These are phyloP conservation scores for Phytophthora melonis DNA, from an alignment of 352 stramenopile genomes.

Conservation along the genomic window DNA sequence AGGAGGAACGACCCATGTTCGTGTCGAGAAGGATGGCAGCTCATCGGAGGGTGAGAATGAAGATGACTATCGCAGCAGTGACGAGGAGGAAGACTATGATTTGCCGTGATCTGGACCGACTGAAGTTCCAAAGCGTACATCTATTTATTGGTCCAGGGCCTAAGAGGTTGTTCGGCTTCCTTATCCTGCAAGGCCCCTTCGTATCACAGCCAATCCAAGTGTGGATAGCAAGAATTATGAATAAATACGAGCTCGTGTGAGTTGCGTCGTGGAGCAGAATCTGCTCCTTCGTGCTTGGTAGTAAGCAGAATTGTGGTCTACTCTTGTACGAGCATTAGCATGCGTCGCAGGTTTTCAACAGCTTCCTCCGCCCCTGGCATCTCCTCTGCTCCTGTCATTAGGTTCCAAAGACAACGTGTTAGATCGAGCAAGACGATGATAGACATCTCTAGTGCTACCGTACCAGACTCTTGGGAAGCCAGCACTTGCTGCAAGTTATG, in stretches of 20 bases:
- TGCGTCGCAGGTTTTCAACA: conserved; percentile 36
- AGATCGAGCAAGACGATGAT: neutral
- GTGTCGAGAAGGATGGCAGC: conserved; percentile 62
- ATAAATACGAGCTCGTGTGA: conserved; percentile 36
- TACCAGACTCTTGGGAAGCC: conserved; percentile 27
- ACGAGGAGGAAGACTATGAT: conserved; percentile 42
- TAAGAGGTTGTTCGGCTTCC: neutral
- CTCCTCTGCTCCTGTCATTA: neutral
- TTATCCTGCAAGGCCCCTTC: neutral
- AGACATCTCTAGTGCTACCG: no score
- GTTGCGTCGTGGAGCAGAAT: neutral
- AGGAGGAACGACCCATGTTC: conserved; percentile 68
- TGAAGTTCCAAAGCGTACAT: neutral
- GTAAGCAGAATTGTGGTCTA: conserved; percentile 3
- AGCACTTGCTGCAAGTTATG: conserved; percentile 46
- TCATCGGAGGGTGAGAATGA: conserved; percentile 57
- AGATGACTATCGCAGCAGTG: conserved; percentile 41
- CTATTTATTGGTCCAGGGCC: conserved; percentile 35
- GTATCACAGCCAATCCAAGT: conserved; percentile 5
- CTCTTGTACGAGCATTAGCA: conserved; percentile 40
- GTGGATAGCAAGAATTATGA: conserved; percentile 12
- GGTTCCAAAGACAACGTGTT: neutral
- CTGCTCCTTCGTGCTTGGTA: neutral
- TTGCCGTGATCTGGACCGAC: conserved; percentile 16
- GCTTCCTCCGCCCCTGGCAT: conserved; percentile 10